These are phyloP conservation scores for Chrysoporthe deuterocubensis DNA, from an alignment of 2,329 filamentous ascomycete species.

Conservation along the genomic window DNA sequence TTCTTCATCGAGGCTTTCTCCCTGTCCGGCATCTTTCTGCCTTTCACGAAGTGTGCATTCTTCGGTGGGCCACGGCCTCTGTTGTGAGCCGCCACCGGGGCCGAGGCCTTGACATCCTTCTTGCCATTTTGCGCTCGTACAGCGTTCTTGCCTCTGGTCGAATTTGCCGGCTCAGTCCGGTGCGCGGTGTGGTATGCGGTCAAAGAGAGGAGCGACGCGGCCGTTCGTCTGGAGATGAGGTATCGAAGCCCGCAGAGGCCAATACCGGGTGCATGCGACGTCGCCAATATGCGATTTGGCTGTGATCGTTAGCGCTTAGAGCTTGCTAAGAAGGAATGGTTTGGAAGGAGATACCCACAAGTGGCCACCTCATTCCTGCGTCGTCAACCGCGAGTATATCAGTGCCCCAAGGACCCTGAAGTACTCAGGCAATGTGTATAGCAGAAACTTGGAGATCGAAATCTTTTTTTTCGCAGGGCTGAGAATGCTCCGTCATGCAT, in stretches of 20 bases:
- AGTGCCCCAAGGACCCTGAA: not conserved
- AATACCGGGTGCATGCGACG: not conserved
- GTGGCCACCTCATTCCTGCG: slow-evolving; percentile 13
- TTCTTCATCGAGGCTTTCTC: not conserved
- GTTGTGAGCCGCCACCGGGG: not conserved
- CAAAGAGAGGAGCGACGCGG: not conserved
- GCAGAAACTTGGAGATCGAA: not conserved
- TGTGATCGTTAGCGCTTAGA: slow-evolving; percentile 1
- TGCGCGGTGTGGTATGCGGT: not conserved
- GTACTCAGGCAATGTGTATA: not conserved
- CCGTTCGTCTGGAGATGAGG: not conserved
- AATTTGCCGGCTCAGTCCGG: not conserved
- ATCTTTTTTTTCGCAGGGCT: not conserved
- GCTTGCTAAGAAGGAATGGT: not conserved
- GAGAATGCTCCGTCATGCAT: not conserved
- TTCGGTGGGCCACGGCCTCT: not conserved
- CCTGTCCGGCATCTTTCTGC: not conserved
- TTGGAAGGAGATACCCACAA: not conserved
- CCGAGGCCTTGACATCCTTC: not conserved
- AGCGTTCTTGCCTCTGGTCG: not conserved
- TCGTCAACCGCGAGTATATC: not conserved
- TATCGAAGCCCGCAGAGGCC: not conserved
- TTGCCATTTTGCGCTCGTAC: not conserved
- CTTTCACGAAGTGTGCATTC: not conserved
- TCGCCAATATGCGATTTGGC: slow-evolving; percentile 6